phyloP scores from a whole-genome alignment of 1,284 basidiomycete genomes.

The Tylopilus orsonianus region DNA sequence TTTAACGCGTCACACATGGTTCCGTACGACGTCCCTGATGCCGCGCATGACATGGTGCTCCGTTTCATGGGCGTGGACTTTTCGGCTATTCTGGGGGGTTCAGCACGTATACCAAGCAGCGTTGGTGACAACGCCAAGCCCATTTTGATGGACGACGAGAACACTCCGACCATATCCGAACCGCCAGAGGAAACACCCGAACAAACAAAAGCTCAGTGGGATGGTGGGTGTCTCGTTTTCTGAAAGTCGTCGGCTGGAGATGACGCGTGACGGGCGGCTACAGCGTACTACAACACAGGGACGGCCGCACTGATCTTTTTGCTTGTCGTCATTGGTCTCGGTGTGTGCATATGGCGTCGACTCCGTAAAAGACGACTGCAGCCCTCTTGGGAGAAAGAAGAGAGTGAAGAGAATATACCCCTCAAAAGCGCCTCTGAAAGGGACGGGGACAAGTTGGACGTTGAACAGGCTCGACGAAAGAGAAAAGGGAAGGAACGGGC shows the following conservation, averaged over 20 bases:
- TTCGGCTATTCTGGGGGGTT: conserved; percentile 71
- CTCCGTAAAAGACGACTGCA: conserved; percentile 50
- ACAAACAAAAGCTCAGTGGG: conserved; percentile 76
- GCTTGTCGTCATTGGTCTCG: conserved; percentile 71
- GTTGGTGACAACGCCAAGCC: conserved; percentile 71
- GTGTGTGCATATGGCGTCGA: conserved; percentile 69
- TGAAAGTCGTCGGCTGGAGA: background rate
- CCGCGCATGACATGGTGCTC: conserved; percentile 96
- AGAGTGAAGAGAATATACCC: conserved; percentile 54
- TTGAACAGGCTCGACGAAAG: conserved; percentile 28
- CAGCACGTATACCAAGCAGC: conserved; percentile 72
- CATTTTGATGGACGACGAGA: conserved; percentile 46
- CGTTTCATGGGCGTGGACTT: conserved; percentile 94
- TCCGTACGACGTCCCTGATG: conserved; percentile 86
- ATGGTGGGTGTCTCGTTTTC: conserved; percentile 50
- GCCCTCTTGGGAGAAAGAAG: conserved; percentile 33
- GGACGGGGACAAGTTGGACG: conserved; percentile 36
- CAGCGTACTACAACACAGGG: conserved; percentile 90
- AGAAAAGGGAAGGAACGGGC: conserved; percentile 46
- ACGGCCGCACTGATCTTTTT: conserved; percentile 82
- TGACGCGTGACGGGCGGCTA: conserved; percentile 3
- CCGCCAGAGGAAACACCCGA: conserved; percentile 57
- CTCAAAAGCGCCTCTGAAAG: conserved; percentile 38
- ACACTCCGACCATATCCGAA: conserved; percentile 36
- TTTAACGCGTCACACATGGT: conserved; percentile 95